A percentile compares a stretch with the other conserved stretches of the same genome.
These are phyloP conservation scores for Prunus campanulata DNA, from an alignment of 306 rosid genomes.

Conservation along the genomic window DNA sequence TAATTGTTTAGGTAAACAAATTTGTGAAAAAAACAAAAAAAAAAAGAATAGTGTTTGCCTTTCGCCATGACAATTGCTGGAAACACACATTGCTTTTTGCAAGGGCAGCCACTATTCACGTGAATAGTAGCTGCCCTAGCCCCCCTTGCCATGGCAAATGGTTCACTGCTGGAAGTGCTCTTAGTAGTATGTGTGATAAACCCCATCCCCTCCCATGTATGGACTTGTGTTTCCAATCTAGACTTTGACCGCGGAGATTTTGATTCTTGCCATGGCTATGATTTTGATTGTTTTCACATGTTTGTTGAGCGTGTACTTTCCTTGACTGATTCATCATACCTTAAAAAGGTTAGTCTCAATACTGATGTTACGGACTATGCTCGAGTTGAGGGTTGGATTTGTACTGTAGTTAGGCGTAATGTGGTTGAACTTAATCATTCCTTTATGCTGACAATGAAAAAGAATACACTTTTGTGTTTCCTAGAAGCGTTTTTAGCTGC, in stretches of 20 bases:
- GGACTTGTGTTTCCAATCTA: not conserved
- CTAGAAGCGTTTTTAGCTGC: not conserved
- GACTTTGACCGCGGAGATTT: not conserved
- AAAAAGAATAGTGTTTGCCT: too few species aligned
- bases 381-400: not conserved
- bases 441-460: too few species aligned
- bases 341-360: not conserved
- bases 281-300: too few species aligned
- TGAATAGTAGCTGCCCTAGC: too few species aligned
- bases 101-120: too few species aligned
- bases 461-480: not conserved
- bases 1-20: too few species aligned
- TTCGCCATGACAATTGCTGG: too few species aligned
- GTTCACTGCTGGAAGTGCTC: too few species aligned
- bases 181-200: too few species aligned
- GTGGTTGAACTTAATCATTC: not conserved
- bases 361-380: not conserved
- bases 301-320: slow-evolving; percentile 5
- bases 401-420: not conserved
- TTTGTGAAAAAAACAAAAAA: too few species aligned
- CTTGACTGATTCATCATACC: not conserved
- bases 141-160: too few species aligned
- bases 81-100: too few species aligned
- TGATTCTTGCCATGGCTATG: not conserved
- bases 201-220: not conserved